Percentiles rank a stretch among this genome's conserved stretches.
phyloP scores from a whole-genome alignment of 108 stramenopile genomes.

The Pseudonitzschia multistriata region DNA sequence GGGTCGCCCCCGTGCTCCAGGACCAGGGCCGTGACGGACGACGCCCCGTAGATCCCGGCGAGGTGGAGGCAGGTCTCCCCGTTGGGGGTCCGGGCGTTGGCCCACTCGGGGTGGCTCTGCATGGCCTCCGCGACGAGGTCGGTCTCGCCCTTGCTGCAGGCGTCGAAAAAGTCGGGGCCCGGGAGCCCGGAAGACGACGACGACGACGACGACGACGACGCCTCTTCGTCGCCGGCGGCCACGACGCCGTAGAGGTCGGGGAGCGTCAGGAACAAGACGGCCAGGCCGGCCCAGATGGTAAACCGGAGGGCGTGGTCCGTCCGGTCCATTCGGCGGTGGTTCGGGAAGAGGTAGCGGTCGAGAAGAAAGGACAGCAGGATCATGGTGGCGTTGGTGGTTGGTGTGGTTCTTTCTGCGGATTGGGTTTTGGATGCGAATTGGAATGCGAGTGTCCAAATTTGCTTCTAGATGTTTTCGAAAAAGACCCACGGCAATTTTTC shows the following conservation, averaged over 20 bases:
- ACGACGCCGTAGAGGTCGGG: constrained; percentile 16
- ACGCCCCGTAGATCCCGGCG: constrained; percentile 53
- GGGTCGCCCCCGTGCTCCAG: constrained; percentile 71
- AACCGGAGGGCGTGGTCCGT: constrained; percentile 24
- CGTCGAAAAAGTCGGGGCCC: constrained; percentile 19
- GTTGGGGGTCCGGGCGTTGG: constrained; percentile 42
- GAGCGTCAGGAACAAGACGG: constrained; percentile 30
- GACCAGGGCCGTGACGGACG: constrained; percentile 49
- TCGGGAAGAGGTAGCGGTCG: constrained; percentile 6
- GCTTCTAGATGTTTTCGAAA: too few species aligned
- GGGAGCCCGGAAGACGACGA: background rate
- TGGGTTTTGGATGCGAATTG: too few species aligned
- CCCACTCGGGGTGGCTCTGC: constrained; percentile 39
- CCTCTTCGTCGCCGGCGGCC: background rate
- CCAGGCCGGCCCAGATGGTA: constrained; percentile 23
- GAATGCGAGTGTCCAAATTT: too few species aligned
- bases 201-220: background rate
- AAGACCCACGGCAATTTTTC: background rate
- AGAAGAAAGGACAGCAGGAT: constrained; percentile 4
- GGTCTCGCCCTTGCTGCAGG: constrained; percentile 28
- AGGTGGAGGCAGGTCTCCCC: constrained; percentile 84
- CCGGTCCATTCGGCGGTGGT: constrained; percentile 15
- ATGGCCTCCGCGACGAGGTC: background rate
- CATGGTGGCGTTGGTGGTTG: background rate
- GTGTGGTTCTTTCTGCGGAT: too few species aligned